Base-by-base conservation (phyloP, 257 asterid species). In the Asclepias syriaca region DNA sequence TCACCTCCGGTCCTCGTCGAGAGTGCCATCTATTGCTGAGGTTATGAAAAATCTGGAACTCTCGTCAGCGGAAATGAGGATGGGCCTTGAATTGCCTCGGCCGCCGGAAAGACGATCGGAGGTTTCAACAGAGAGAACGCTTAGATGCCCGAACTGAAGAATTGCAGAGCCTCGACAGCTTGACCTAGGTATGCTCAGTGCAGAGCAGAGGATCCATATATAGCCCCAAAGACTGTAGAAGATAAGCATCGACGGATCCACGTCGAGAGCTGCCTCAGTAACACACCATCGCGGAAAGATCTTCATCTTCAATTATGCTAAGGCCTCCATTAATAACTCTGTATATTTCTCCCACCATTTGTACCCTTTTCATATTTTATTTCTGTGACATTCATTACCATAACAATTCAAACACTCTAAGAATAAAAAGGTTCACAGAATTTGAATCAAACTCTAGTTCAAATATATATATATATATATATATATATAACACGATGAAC, bases 1-100 rank as follows among this genome's bases (percentile, higher is more conserved):
- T 58, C 10, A 76, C 71, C 58, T 50, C 37, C 27, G 2, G 10
- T 7, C 75, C 4, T 37, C 32, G 13, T 50, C 74, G 2, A 66
- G 27, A 32, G 77, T 54, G 27, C 29, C 54, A 29, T 57, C 57
- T n/a, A 51, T 66, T 27, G 67, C 72, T 50, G 72, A 68, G 48
- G 58, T 16, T 6, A 2, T 29, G 14, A 68, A 63, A 24, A 63
- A 63, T 8, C 68, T 27, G 46, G 14, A 49, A 53, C 27, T 10
- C 43, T 63, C 55, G 19, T 34, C 56, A 8, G 37, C 40, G 48
- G 46, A 19, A 34, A 74, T 14, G 21, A 68, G 60, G 51, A 68
- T 61, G 45, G 60, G 49, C 34, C 37, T 49, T 68, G 66, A 59
- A 29, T 48, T 48, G 46, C 74, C 63, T 9, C 6, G 48, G 11